Evolutionary conservation across 192 early-diverging fungal species (phyloP).

Genomic region (Pilobolus umbonatus): DNA sequence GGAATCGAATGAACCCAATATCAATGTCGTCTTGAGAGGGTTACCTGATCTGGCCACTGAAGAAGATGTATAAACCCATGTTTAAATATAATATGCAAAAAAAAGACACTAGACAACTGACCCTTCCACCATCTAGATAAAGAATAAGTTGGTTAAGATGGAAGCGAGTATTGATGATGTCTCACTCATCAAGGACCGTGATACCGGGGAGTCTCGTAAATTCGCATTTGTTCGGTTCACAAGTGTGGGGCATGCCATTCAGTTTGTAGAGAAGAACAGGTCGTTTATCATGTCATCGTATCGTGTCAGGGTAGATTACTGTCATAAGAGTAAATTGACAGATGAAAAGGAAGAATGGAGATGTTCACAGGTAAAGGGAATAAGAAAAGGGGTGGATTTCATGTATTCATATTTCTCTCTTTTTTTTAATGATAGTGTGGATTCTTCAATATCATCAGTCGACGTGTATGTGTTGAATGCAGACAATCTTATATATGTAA

Average conservation of each 20-base stretch:
- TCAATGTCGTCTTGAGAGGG: conserved; percentile 33
- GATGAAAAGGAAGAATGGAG: conserved; percentile 28
- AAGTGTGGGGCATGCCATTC: conserved; percentile 38
- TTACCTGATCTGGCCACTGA: conserved; percentile 26
- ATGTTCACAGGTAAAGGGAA: conserved; percentile 23
- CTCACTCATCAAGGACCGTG: conserved; percentile 31
- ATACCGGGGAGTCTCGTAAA: conserved; percentile 38
- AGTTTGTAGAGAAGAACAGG: conserved; percentile 34
- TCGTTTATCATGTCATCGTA: conserved; percentile 31
- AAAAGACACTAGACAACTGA: conserved; percentile 8
- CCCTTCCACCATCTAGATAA: conserved; percentile 24
- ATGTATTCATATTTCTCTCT: background rate
- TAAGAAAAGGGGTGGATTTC: no score
- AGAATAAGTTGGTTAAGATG: conserved; percentile 26
- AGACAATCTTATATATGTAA: conserved; percentile 18
- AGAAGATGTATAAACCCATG: conserved; percentile 25
- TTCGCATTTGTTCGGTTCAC: conserved; percentile 44
- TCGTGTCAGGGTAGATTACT: conserved; percentile 35
- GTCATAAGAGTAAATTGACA: conserved; percentile 18
- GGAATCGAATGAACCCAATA: conserved; percentile 30
- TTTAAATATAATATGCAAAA: background rate
- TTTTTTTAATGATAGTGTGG: conserved; percentile 15
- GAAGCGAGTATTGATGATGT: conserved; percentile 40
- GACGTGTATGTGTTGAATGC: conserved; percentile 26
- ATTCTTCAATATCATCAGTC: conserved; percentile 20